Conservation (phyloP, 768 basidiomycete species). For the Boletus reticuloceps region DNA sequence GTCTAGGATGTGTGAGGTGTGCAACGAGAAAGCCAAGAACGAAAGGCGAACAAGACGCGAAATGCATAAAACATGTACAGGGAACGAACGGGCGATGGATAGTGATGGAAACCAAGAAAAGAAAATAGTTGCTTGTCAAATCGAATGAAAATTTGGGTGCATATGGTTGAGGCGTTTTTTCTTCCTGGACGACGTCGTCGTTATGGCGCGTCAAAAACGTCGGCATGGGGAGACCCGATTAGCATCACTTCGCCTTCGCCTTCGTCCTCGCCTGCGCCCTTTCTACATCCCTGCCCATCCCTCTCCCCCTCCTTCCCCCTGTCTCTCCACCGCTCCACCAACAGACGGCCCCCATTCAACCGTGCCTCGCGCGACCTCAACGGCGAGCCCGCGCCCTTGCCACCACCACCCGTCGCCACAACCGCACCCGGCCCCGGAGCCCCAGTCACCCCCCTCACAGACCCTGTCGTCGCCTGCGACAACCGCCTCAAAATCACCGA, state of each 20-base stretch:
- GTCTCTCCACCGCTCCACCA: constrained; percentile 2
- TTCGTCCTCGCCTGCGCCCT: neutral
- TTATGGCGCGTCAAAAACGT: constrained; percentile 6
- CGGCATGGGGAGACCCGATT: constrained; percentile 11
- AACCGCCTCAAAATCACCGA: constrained; percentile 24
- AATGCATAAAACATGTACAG: neutral
- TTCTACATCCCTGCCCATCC: neutral
- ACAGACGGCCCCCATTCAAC: neutral
- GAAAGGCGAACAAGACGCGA: neutral
- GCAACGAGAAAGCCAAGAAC: neutral
- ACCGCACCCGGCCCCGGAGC: neutral
- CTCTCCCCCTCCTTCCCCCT: neutral
- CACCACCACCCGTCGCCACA: neutral
- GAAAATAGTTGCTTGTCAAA: neutral
- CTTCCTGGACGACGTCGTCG: neutral
- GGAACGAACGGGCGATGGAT: neutral
- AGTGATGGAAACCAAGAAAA: neutral
- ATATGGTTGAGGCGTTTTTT: neutral
- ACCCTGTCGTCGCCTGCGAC: constrained; percentile 19
- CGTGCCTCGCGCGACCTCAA: constrained; percentile 2
- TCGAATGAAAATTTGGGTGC: neutral
- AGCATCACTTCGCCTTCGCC: constrained; percentile 19
- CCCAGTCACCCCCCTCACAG: neutral
- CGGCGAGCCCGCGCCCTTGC: neutral
- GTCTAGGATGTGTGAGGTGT: neutral